These are phyloP conservation scores for Yamadazyma endophytica DNA, from an alignment of 805 yeast genomes.

Conservation along the genomic window DNA sequence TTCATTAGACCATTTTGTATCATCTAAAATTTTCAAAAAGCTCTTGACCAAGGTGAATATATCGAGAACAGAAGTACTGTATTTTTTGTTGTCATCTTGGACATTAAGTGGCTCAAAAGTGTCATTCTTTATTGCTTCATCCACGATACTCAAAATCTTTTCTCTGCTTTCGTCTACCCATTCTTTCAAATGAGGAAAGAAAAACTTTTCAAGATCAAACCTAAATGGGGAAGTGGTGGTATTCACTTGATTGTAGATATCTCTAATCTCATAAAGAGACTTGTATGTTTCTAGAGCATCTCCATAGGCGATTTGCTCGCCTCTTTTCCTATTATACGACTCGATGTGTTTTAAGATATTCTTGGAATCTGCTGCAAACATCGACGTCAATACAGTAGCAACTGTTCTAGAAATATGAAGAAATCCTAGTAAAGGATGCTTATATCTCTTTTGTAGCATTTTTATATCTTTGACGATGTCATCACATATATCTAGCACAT, in stretches of 20 bases:
- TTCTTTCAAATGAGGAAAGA: slow-evolving; percentile 35
- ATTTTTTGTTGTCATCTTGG: slow-evolving; percentile 33
- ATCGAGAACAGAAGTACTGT: slow-evolving; percentile 64
- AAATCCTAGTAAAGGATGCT: slow-evolving; percentile 56
- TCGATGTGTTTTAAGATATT: slow-evolving; percentile 49
- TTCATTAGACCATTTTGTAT: slow-evolving; percentile 63
- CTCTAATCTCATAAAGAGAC: slow-evolving; percentile 49
- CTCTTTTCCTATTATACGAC: slow-evolving; percentile 30
- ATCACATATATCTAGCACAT: slow-evolving; percentile 56
- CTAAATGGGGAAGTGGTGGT: slow-evolving; percentile 38
- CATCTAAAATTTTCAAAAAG: slow-evolving; percentile 51
- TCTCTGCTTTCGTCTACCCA: slow-evolving; percentile 44
- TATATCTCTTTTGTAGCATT: slow-evolving; percentile 54
- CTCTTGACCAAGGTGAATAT: slow-evolving; percentile 61
- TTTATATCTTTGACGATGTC: slow-evolving; percentile 46
- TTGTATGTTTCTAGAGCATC: slow-evolving; percentile 59
- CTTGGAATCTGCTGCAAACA: slow-evolving; percentile 51
- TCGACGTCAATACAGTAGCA: slow-evolving; percentile 45
- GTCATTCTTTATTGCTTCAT: slow-evolving; percentile 57
- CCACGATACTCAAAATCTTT: slow-evolving; percentile 45
- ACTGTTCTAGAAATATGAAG: slow-evolving; percentile 48
- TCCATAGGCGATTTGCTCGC: slow-evolving; percentile 39
- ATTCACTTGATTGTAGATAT: slow-evolving; percentile 46
- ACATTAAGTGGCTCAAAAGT: slow-evolving; percentile 48
- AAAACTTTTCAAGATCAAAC: slow-evolving; percentile 53